A percentile compares a stretch with the other conserved stretches of the same genome.
Conservation (phyloP, 2,329 filamentous ascomycete species). For the Clonostachys solani region DNA sequence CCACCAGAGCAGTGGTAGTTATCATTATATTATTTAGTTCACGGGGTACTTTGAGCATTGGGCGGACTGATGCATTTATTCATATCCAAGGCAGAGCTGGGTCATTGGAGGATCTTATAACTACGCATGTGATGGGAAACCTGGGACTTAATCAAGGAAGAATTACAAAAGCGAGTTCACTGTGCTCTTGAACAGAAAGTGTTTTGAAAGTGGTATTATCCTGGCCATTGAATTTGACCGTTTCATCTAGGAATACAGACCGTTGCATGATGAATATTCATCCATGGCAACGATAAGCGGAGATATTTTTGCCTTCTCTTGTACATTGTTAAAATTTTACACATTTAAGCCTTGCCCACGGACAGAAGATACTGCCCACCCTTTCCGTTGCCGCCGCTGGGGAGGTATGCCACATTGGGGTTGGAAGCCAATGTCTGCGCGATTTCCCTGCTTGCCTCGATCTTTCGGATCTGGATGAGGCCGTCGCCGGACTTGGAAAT, state of each 20-base stretch:
- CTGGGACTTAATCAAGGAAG: too few relatives aligned
- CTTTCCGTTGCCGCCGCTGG: slow-evolving; percentile 63
- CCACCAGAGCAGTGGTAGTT: slow-evolving; percentile 19
- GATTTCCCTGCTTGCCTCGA: slow-evolving; percentile 95
- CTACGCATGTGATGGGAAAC: too few relatives aligned
- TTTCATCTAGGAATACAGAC: slow-evolving; percentile 26
- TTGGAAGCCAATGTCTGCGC: slow-evolving; percentile 84
- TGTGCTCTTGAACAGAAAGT: too few relatives aligned
- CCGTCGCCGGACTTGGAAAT: slow-evolving; percentile 92
- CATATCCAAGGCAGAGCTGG: too few relatives aligned
- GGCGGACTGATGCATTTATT: too few relatives aligned
- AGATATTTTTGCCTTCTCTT: slow-evolving; percentile 17
- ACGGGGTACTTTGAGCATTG: too few relatives aligned
- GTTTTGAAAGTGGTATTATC: too few relatives aligned
- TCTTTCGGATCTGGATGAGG: slow-evolving; percentile 91
- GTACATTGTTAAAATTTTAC: slow-evolving; percentile 8
- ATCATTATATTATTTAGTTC: too few relatives aligned
- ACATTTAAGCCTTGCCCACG: slow-evolving; percentile 34
- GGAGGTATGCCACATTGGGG: slow-evolving; percentile 94
- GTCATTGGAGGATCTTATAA: too few relatives aligned
- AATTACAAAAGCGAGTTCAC: too few relatives aligned
- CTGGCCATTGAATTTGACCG: too few relatives aligned
- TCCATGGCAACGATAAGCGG: slow-evolving; percentile 21
- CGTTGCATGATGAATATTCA: slow-evolving; percentile 14
- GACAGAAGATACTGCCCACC: slow-evolving; percentile 50